These are phyloP conservation scores for Umbelopsis sp. DNA, from an alignment of 192 early-diverging fungal species.

Conservation along the genomic window DNA sequence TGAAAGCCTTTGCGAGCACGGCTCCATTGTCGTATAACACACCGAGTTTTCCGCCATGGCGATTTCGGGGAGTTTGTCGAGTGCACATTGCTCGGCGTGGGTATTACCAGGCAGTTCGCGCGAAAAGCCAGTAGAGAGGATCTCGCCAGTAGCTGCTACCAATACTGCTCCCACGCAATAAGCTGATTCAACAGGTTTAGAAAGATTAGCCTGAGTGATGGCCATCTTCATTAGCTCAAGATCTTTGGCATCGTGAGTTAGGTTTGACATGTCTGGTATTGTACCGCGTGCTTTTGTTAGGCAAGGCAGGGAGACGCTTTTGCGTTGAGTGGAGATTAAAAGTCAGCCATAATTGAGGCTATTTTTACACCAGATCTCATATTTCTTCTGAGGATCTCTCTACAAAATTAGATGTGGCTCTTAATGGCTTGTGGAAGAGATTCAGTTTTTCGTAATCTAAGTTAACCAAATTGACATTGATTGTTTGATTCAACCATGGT, in stretches of 20 bases:
- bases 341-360: neutral
- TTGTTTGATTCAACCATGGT: too few relatives aligned
- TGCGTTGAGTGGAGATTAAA: neutral
- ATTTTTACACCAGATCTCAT: neutral
- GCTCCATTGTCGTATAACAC: slow-evolving; percentile 98
- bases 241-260: slow-evolving; percentile 50
- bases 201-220: slow-evolving; percentile 81
- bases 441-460: too few relatives aligned
- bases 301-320: too few relatives aligned
- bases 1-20: slow-evolving; percentile 77
- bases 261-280: slow-evolving; percentile 10
- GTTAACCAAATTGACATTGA: too few relatives aligned
- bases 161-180: slow-evolving; percentile 95
- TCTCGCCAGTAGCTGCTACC: slow-evolving; percentile 29
- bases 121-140: slow-evolving; percentile 87
- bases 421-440: too few relatives aligned
- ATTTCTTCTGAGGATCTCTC: neutral
- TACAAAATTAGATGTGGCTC: neutral
- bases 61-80: slow-evolving; percentile 66
- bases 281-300: too few relatives aligned
- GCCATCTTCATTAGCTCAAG: slow-evolving; percentile 78
- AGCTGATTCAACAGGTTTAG: slow-evolving; percentile 75
- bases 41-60: slow-evolving; percentile 50
- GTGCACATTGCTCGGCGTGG: slow-evolving; percentile 91
- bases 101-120: slow-evolving; percentile 96